Evolutionary conservation across 2,329 filamentous ascomycete genomes (phyloP), one percentile per base, ranked within the genome.

Genomic region (Aspergillus brasiliensis): DNA sequence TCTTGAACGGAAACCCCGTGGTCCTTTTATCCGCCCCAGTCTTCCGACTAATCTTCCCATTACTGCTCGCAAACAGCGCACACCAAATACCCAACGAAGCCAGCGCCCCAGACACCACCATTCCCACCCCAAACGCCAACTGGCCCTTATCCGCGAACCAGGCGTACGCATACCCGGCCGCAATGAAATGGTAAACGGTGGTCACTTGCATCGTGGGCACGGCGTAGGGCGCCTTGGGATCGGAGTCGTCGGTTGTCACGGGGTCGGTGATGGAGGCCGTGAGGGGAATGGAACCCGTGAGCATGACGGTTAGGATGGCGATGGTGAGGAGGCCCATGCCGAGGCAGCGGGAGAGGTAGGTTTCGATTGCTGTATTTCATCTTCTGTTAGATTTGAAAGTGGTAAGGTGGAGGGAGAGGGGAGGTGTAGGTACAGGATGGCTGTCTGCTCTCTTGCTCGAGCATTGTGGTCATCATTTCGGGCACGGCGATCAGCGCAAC

Each of bases 331-430:
- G 82, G 28, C 86, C 79, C 58, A 93, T 79, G 63, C 89, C 91
- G 1, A 92, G 82, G 27, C 83, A 86, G 44, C 90, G 88, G 54
- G 86, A 86, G 73, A 93, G 88, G 81, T 94, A 94, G 58, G 84
- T 77, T 75, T 92, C 89, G 31, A 91, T 80, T 23, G 77, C 87
- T 86, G 65, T 42, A 15, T 46, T 27, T 58, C n/a, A n/a, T n/a
- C n/a, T n/a, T n/a, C n/a, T n/a, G n/a, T n/a, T n/a, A n/a, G n/a
- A n/a, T n/a, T n/a, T n/a, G n/a, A n/a, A n/a, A n/a, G n/a, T n/a
- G n/a, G n/a, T n/a, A n/a, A 13, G 4, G 31, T 13, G 11, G 5
- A 13, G 8, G 10, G 31, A 34, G 11, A 11, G 31, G 1, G n/a
- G n/a, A n/a, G n/a, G n/a, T n/a, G n/a, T n/a, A 34, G 5, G 31